Conservation (phyloP, 2,329 filamentous ascomycete genomes). For the Alternaria novae-zelandiae region DNA sequence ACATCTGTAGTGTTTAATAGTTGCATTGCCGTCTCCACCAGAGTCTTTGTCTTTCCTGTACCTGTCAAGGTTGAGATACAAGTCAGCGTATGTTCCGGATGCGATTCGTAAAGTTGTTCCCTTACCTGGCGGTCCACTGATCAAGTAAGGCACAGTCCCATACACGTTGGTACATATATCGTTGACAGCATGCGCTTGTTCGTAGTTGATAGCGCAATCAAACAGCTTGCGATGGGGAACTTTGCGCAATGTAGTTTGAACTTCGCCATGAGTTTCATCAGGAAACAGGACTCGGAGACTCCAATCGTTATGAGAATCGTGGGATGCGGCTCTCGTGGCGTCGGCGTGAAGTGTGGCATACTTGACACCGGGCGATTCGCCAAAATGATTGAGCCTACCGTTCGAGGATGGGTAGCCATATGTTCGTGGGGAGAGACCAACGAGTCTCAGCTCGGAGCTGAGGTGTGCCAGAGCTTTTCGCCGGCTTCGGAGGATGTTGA, state of each 20-base stretch:
- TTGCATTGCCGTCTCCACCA: slow-evolving; percentile 54
- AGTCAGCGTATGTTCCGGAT: background rate
- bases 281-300: slow-evolving; percentile 55
- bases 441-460: slow-evolving; percentile 5
- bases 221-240: slow-evolving; percentile 44
- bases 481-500: slow-evolving; percentile 11
- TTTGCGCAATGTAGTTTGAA: slow-evolving; percentile 50
- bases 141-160: slow-evolving; percentile 55
- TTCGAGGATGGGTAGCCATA: background rate
- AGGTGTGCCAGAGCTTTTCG: slow-evolving; percentile 16
- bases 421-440: background rate
- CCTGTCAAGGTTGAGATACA: slow-evolving; percentile 28
- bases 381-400: background rate
- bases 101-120: slow-evolving; percentile 51
- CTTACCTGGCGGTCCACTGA: slow-evolving; percentile 58
- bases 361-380: background rate
- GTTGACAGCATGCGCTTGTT: slow-evolving; percentile 56
- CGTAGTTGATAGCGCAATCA: slow-evolving; percentile 55
- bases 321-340: background rate
- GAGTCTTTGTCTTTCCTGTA: slow-evolving; percentile 60
- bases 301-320: slow-evolving; percentile 32
- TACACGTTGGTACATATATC: slow-evolving; percentile 51
- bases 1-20: slow-evolving; percentile 28
- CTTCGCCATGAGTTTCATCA: slow-evolving; percentile 40
- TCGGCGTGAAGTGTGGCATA: background rate